Evolutionary conservation across 1,284 basidiomycete species (phyloP).

Genomic region (Ceratobasidium sp.): DNA sequence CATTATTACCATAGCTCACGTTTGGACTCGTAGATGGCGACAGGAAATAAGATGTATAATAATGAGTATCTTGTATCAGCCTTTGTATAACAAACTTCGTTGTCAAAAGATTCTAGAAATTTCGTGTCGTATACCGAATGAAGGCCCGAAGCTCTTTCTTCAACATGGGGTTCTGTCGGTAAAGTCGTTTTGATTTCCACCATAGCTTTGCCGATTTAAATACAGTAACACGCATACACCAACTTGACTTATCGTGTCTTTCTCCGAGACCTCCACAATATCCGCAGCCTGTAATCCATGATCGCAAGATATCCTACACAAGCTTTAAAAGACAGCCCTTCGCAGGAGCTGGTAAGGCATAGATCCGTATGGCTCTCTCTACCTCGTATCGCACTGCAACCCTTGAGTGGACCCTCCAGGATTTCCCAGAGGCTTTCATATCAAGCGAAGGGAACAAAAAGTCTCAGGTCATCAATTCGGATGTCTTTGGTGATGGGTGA

Average conservation of each 20-base stretch:
- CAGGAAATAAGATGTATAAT: conserved; percentile 19
- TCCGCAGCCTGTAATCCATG: too few relatives aligned
- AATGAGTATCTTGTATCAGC: neutral
- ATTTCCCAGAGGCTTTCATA: conserved; percentile 74
- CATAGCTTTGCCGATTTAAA: too few relatives aligned
- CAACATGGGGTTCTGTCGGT: too few relatives aligned
- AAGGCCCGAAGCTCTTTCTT: too few relatives aligned
- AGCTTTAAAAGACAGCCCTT: too few relatives aligned
- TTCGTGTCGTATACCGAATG: neutral
- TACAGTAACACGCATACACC: too few relatives aligned
- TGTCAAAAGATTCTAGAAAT: neutral
- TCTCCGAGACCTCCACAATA: too few relatives aligned
- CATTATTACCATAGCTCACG: neutral
- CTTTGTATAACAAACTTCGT: conserved; percentile 4
- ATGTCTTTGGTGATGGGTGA: conserved; percentile 65
- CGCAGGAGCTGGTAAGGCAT: too few relatives aligned
- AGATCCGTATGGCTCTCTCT: too few relatives aligned
- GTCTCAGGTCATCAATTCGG: conserved; percentile 72
- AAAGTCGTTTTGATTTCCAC: too few relatives aligned
- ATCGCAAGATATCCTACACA: too few relatives aligned
- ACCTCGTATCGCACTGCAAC: conserved; percentile 66
- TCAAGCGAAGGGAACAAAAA: conserved; percentile 70
- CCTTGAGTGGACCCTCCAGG: conserved; percentile 78
- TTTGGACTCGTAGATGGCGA: neutral
- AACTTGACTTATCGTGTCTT: too few relatives aligned